Evolutionary conservation across 768 basidiomycete species (phyloP).

Genomic region (Auricularia cornea): DNA sequence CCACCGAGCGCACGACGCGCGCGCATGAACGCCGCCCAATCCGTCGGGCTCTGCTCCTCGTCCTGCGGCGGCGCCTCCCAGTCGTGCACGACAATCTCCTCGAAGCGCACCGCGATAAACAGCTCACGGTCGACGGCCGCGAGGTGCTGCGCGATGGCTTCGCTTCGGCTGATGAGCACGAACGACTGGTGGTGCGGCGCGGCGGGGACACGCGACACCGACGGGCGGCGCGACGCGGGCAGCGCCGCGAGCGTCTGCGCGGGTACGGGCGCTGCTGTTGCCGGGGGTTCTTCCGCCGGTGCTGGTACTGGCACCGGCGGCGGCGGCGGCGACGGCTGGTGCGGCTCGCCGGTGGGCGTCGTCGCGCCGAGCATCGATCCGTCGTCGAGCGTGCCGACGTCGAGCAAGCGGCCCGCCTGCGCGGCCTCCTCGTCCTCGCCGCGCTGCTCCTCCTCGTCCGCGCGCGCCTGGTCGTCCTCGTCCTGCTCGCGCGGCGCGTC

Average conservation of each 20-base stretch:
- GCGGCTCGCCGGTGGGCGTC: background rate
- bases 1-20: slow-evolving; percentile 47
- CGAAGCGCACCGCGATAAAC: slow-evolving; percentile 76
- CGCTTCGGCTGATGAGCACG: slow-evolving; percentile 54
- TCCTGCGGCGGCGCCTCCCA: slow-evolving; percentile 55
- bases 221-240: slow-evolving; percentile 11
- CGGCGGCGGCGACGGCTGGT: background rate
- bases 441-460: slow-evolving; percentile 3
- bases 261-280: slow-evolving; percentile 14
- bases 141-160: slow-evolving; percentile 65
- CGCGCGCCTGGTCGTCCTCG: background rate
- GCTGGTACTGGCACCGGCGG: background rate
- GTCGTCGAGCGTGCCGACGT: slow-evolving; percentile 1
- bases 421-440: background rate
- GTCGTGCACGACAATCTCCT: slow-evolving; percentile 68
- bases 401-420: background rate
- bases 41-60: slow-evolving; percentile 48
- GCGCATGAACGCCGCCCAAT: slow-evolving; percentile 75
- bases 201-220: slow-evolving; percentile 19
- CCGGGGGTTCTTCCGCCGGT: slow-evolving; percentile 13
- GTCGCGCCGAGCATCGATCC: background rate
- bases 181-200: slow-evolving; percentile 59
- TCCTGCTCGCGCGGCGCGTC: background rate
- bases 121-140: slow-evolving; percentile 84
- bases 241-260: slow-evolving; percentile 11